Evolutionary conservation across 768 basidiomycete genomes (phyloP).

Genomic region (Russula sp.): DNA sequence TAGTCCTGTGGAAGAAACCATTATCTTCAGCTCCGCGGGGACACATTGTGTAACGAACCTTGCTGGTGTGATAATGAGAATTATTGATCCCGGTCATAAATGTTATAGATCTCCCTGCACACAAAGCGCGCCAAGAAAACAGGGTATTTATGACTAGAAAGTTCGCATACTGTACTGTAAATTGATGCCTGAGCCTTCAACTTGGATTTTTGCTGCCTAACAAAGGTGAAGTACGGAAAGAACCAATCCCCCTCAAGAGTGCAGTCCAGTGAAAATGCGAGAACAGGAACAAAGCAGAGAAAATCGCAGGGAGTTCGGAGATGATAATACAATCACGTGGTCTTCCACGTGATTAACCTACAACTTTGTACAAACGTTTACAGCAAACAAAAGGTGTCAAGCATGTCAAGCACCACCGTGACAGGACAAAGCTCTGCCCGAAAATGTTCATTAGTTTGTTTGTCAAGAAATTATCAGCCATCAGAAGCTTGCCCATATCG

Average conservation of each 20-base stretch:
- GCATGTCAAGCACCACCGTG: too few relatives aligned
- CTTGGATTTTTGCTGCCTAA: background rate
- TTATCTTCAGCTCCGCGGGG: background rate
- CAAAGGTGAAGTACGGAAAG: too few relatives aligned
- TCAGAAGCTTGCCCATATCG: constrained; percentile 2
- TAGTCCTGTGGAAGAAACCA: background rate
- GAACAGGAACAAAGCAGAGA: too few relatives aligned
- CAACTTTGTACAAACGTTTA: too few relatives aligned
- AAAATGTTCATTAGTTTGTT: background rate
- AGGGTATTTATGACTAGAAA: background rate
- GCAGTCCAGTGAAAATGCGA: too few relatives aligned
- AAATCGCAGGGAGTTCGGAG: too few relatives aligned
- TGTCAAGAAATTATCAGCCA: background rate
- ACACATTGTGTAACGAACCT: background rate
- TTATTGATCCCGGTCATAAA: background rate
- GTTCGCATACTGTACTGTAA: background rate
- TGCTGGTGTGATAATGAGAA: background rate
- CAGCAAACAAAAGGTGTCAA: too few relatives aligned
- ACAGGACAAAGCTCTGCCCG: background rate
- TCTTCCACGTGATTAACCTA: too few relatives aligned
- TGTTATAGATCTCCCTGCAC: background rate
- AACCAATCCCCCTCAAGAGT: too few relatives aligned
- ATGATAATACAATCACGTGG: too few relatives aligned
- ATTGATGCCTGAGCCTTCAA: background rate
- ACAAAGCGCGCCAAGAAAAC: background rate